phyloP scores from a whole-genome alignment of 805 yeast genomes.

The Metschnikowia gelsemii region DNA sequence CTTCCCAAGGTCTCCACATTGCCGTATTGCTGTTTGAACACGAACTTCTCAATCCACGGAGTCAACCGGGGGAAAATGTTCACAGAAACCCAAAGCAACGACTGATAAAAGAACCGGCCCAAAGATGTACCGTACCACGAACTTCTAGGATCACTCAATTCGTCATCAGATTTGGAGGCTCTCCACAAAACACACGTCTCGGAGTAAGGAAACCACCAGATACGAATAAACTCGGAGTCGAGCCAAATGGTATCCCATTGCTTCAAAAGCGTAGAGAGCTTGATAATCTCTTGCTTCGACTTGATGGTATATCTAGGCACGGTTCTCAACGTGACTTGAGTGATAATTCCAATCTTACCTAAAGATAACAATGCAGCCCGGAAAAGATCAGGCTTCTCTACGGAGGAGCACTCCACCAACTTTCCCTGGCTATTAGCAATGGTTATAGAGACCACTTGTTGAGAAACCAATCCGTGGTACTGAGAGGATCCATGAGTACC shows the following conservation, averaged over 20 bases:
- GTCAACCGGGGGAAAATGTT: constrained; percentile 72
- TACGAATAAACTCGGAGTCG: constrained; percentile 83
- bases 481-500: constrained; percentile 97
- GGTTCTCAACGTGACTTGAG: constrained; percentile 78
- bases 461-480: constrained; percentile 85
- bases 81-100: constrained; percentile 76
- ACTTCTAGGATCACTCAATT: constrained; percentile 59
- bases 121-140: constrained; percentile 84
- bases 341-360: constrained; percentile 90
- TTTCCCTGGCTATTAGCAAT: constrained; percentile 77
- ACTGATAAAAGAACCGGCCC: constrained; percentile 79
- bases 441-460: constrained; percentile 78
- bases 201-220: constrained; percentile 98
- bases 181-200: constrained; percentile 87
- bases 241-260: constrained; percentile 84
- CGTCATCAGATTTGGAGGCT: constrained; percentile 71
- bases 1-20: constrained; percentile 60
- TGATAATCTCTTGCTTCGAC: constrained; percentile 77
- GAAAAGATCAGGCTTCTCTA: constrained; percentile 64
- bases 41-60: constrained; percentile 81
- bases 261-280: constrained; percentile 67
- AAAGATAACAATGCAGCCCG: constrained; percentile 80
- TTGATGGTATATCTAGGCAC: constrained; percentile 81
- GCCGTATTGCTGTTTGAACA: constrained; percentile 83
- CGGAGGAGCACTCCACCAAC: constrained; percentile 61